A percentile compares a stretch with the other conserved stretches of the same genome.
Evolutionary conservation across 2,329 filamentous ascomycete species (phyloP).

Genomic region (Pseudovirgaria hyperparasitica): DNA sequence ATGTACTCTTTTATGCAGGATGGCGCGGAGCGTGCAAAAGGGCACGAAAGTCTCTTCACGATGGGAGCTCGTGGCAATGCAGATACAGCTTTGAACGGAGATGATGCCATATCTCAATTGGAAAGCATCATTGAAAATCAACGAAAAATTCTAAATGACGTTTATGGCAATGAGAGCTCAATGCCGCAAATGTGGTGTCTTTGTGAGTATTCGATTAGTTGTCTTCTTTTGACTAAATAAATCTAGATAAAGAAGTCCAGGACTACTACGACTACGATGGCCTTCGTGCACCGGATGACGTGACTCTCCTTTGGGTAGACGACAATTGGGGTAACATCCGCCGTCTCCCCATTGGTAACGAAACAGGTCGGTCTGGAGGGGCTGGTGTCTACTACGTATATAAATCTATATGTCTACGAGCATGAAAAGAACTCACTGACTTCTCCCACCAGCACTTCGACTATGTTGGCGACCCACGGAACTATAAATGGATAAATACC

Average conservation of each 20-base stretch:
- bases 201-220: no score
- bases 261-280: constrained; percentile 55
- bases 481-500: constrained; percentile 50
- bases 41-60: constrained; percentile 55
- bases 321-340: constrained; percentile 58
- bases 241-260: constrained; percentile 65
- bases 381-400: constrained; percentile 50
- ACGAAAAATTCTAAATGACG: constrained; percentile 42
- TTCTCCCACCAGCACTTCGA: constrained; percentile 47
- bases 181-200: constrained; percentile 61
- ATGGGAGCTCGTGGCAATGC: constrained; percentile 56
- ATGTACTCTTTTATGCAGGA: constrained; percentile 57
- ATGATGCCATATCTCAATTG: constrained; percentile 46
- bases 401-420: constrained; percentile 1
- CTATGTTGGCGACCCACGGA: constrained; percentile 48
- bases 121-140: constrained; percentile 49
- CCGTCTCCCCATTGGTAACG: constrained; percentile 46
- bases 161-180: constrained; percentile 39
- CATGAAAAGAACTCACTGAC: constrained; percentile 15
- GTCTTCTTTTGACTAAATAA: no score
- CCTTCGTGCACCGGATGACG: constrained; percentile 49
- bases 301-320: constrained; percentile 56
- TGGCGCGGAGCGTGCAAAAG: constrained; percentile 50
- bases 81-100: constrained; percentile 48
- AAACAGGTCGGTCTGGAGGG: constrained; percentile 47